Evolutionary conservation across 1,284 basidiomycete species (phyloP).

Genomic region (Ustilago curta): DNA sequence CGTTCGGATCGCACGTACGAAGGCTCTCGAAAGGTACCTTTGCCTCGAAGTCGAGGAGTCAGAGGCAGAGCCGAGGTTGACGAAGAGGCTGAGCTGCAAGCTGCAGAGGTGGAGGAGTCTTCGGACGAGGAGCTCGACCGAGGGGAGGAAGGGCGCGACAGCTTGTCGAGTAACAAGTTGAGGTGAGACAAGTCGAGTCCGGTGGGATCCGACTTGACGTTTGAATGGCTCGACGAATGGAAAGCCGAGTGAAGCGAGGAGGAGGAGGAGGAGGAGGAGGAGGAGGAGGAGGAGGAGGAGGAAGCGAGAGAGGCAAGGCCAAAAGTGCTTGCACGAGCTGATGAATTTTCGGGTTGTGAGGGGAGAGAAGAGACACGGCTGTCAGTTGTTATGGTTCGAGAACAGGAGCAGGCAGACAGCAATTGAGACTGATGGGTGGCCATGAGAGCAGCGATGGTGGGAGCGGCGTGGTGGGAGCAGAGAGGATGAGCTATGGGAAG

Average conservation of each 20-base stretch:
- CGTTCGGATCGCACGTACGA: conserved; percentile 36
- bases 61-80: conserved; percentile 28
- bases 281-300: conserved; percentile 11
- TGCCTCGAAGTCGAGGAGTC: conserved; percentile 49
- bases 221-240: conserved; percentile 15
- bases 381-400: conserved; percentile 29
- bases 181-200: conserved; percentile 41
- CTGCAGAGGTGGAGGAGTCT: conserved; percentile 12
- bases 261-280: conserved; percentile 19
- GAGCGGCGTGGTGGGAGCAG: background rate
- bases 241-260: conserved; percentile 26
- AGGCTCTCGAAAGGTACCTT: conserved; percentile 35
- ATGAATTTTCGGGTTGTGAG: background rate
- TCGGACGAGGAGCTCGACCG: conserved; percentile 20
- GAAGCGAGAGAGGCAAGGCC: conserved; percentile 31
- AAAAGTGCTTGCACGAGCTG: conserved; percentile 33
- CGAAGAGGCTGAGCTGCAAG: conserved; percentile 19
- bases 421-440: background rate
- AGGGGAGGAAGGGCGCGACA: conserved; percentile 33
- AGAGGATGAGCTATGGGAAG: background rate
- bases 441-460: conserved; percentile 9
- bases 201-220: conserved; percentile 20
- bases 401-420: conserved; percentile 28
- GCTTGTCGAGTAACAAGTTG: conserved; percentile 46
- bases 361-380: conserved; percentile 5